phyloP scores from a whole-genome alignment of 108 stramenopile genomes.

The Cyclotella sp. region DNA sequence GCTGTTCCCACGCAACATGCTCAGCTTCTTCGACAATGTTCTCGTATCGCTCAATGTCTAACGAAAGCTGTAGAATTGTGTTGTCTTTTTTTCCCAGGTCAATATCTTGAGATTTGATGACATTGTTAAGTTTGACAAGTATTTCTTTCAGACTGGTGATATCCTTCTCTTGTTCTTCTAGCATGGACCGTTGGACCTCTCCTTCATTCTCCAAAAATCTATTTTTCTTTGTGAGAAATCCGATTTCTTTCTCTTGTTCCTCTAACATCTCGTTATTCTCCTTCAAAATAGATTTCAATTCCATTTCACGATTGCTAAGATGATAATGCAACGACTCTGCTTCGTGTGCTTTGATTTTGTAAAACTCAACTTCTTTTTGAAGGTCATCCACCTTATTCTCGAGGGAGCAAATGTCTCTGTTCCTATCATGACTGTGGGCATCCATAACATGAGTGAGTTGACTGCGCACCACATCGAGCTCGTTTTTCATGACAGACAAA shows the following conservation, averaged over 20 bases:
- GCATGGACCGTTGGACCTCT: conserved; percentile 14
- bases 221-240: conserved; percentile 21
- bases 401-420: not conserved
- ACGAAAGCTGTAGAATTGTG: conserved; percentile 19
- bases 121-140: conserved; percentile 22
- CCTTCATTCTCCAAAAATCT: conserved; percentile 23
- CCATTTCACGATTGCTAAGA: conserved; percentile 12
- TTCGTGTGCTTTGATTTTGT: conserved; percentile 7
- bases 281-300: conserved; percentile 12
- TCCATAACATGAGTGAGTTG: not conserved
- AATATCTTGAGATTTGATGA: conserved; percentile 23
- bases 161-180: conserved; percentile 37
- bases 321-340: conserved; percentile 21
- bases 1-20: conserved; percentile 27
- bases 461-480: not conserved
- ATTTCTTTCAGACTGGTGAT: conserved; percentile 21
- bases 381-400: conserved; percentile 15
- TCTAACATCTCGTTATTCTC: conserved; percentile 24
- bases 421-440: not conserved
- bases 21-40: conserved; percentile 34
- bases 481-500: conserved; percentile 10
- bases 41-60: conserved; percentile 34
- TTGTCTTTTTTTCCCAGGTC: conserved; percentile 28
- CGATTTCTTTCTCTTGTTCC: conserved; percentile 22
- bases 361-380: conserved; percentile 1